Evolutionary conservation across 108 stramenopile species (phyloP).

Genomic region (Epithemia pelagica): DNA sequence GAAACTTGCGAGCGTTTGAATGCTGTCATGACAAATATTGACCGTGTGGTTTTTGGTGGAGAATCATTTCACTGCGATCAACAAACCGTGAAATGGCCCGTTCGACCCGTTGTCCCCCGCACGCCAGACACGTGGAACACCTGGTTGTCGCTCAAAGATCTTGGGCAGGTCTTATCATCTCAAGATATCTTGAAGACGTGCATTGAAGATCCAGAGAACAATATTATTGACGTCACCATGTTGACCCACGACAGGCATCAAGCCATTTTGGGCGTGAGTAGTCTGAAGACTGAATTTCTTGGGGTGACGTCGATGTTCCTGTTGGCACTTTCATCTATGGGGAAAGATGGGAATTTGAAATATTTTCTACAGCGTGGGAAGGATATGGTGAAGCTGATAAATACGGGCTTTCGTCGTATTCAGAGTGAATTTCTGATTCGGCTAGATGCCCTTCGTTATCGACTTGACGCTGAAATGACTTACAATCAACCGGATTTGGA

Average conservation of each 20-base stretch:
- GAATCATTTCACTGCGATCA: background rate
- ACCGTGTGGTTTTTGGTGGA: background rate
- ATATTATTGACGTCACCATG: background rate
- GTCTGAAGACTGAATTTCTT: background rate
- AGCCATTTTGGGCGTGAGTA: background rate
- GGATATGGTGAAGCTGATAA: background rate
- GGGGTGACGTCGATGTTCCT: background rate
- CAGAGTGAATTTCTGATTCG: background rate
- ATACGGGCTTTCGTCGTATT: background rate
- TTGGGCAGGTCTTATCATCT: background rate
- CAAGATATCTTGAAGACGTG: background rate
- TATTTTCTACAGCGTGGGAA: background rate
- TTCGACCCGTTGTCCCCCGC: background rate
- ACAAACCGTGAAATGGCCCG: background rate
- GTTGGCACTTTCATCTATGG: background rate
- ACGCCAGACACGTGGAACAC: background rate
- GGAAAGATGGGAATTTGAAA: background rate
- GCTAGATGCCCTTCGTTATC: background rate
- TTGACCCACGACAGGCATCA: background rate
- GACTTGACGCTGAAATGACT: background rate
- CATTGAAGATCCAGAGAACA: background rate
- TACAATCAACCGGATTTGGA: conserved; percentile 1
- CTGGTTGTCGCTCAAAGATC: background rate
- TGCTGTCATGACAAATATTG: background rate
- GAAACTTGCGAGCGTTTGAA: background rate